Conservation (phyloP, 345 rosid genomes). For the Rubroshorea leprosula region DNA sequence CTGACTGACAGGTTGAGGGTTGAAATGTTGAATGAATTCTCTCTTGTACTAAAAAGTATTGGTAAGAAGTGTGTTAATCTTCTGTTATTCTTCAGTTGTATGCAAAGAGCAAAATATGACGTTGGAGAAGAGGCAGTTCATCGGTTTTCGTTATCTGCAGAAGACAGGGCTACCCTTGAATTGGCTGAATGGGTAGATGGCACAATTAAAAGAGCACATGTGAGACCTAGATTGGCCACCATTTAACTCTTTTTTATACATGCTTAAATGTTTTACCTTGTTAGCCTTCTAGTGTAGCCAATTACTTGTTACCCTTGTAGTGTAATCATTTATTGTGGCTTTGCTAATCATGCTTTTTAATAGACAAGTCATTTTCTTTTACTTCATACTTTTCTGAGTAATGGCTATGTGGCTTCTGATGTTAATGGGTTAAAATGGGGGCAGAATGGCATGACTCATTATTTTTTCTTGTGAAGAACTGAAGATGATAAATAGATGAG, state of each 20-base stretch:
- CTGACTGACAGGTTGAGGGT: too few relatives aligned
- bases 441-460: too few relatives aligned
- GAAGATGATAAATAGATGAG: too few relatives aligned
- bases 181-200: slow-evolving; percentile 93
- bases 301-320: not conserved
- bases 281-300: not conserved
- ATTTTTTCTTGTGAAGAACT: too few relatives aligned
- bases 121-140: slow-evolving; percentile 92
- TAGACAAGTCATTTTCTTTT: too few relatives aligned
- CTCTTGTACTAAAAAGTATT: not conserved
- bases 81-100: slow-evolving; percentile 56
- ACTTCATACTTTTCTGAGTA: too few relatives aligned
- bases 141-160: slow-evolving; percentile 88
- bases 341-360: not conserved
- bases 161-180: slow-evolving; percentile 95
- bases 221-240: slow-evolving; percentile 32
- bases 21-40: not conserved
- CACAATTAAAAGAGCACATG: slow-evolving; percentile 67
- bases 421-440: too few relatives aligned
- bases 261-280: not conserved
- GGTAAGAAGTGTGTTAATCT: not conserved
- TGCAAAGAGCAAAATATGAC: slow-evolving; percentile 94
- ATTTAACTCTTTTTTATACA: slow-evolving; percentile 12
- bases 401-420: too few relatives aligned
- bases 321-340: not conserved